Percentiles rank a stretch among this genome's conserved stretches.
Evolutionary conservation across 78 protist species (phyloP).

Genomic region (Neovahlkampfia damariscottae): DNA sequence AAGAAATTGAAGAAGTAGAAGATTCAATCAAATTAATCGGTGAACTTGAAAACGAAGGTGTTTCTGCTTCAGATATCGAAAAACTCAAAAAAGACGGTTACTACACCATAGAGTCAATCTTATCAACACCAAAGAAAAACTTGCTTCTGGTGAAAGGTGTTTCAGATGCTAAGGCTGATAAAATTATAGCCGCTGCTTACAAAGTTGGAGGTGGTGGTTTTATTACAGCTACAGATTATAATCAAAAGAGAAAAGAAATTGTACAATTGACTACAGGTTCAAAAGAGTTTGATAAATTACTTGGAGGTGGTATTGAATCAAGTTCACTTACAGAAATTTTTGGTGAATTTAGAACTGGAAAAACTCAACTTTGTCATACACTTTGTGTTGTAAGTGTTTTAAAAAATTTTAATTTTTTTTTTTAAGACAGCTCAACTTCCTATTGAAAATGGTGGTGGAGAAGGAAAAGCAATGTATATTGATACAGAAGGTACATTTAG

Average conservation of each 20-base stretch:
- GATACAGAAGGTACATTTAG: constrained; percentile 99
- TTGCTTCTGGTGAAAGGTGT: constrained; percentile 83
- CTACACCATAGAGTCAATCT: constrained; percentile 88
- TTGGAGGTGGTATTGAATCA: constrained; percentile 96
- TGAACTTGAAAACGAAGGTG: constrained; percentile 40
- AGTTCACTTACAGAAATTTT: constrained; percentile 97
- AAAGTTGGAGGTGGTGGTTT: constrained; percentile 89
- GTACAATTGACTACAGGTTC: constrained; percentile 82
- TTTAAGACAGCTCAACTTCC: constrained; percentile 73
- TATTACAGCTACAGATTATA: constrained; percentile 81
- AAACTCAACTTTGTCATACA: constrained; percentile 98
- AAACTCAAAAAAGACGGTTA: constrained; percentile 85
- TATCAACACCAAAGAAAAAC: constrained; percentile 66
- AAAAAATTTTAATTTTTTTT: too few relatives aligned
- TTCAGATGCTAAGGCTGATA: constrained; percentile 92
- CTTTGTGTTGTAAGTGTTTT: constrained; percentile 97
- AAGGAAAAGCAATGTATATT: constrained; percentile 95
- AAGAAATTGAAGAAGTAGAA: constrained; percentile 13
- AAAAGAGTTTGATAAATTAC: constrained; percentile 82
- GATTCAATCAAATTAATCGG: background rate
- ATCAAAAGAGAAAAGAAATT: constrained; percentile 53
- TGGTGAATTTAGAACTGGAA: constrained; percentile 98
- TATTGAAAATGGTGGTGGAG: constrained; percentile 87
- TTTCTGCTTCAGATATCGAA: constrained; percentile 70
- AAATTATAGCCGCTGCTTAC: constrained; percentile 61